Evolutionary conservation across 2,329 filamentous ascomycete genomes (phyloP), one percentile per base, ranked within the genome.

Genomic region (Fusarium burgessii): DNA sequence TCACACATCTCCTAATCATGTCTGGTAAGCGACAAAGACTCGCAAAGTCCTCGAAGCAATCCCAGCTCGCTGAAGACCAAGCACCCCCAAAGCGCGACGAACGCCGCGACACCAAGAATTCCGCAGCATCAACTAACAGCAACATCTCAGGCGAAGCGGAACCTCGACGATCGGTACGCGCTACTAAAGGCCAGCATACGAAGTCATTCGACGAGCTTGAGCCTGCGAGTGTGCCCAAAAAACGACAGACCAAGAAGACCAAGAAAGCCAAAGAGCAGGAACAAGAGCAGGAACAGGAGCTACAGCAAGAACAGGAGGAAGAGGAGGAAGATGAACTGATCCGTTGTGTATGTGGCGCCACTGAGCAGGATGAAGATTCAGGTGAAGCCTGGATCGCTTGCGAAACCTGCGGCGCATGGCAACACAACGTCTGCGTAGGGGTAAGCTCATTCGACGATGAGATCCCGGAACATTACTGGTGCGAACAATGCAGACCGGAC

Each of bases 401-500:
- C 84, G 96, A 99, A 81, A 89, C 89, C 49, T 99, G 96, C 81
- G 90, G 90, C 51, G 95, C 92, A 43, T 99, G 96, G 96, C 96
- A 99, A 82, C 96, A 99, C 82, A 98, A 98, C 77, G 91, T 97
- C 70, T 99, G 96, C 79, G 93, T 99, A 85, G 94, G 93, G 57
- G 89, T 98, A 78, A 90, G 88, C 76, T 90, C 91, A 49, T 94
- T 93, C 74, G 89, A 91, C 35, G 92, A 95, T 64, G 90, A 95
- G 76, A 87, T 93, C 59, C 92, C 93, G 33, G 92, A 92, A 66
- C 87, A 93, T 80, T 99, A 99, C 83, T 97, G 92, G 82, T 99
- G 96, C 82, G 96, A 99, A 81, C 85, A 91, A 81, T 98, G 96
- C 84, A 88, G 88, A 56, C 96, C 96, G 1, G 88, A 94, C 60